Evolutionary conservation across 1,284 basidiomycete species (phyloP), one percentile per base, ranked within the genome.

Genomic region (Marasmius tenuissimus): DNA sequence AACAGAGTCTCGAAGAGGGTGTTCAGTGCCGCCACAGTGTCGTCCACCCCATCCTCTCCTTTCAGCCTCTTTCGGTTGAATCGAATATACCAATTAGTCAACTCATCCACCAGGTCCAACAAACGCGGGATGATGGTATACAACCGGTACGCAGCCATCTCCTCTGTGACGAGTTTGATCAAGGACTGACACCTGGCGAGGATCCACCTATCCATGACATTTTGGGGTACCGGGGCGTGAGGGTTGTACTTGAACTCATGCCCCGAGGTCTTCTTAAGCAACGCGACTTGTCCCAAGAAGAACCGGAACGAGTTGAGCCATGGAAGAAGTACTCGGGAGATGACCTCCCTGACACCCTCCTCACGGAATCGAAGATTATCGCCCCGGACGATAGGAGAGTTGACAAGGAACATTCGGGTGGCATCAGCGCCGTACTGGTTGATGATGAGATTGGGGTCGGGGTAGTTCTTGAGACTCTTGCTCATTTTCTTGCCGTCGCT

Each of bases 401-500:
- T 99, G 71, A 99, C 96, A 62, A 99, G 85, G 86, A 96, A 99
- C 85, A 99, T 94, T 71, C 93, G 93, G 20, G 96, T 93, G 2
- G 96, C 95, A 73, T 99, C 97, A 40, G 97, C 97, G 62, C 97
- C 97, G 76, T 95, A 98, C 70, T 88, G 88, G 73, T 96, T 84
- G 66, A 99, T 91, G 74, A 99, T 86, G 62, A 95, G 70, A 73
- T 89, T 94, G 8, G 97, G 97, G 75, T 99, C 97, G n/a, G 97
- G 97, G 76, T 96, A 99, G 78, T 99, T 99, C 74, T 91, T 91
- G 66, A 97, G 78, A 77, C 94, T 97, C 81, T 99, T 99, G 81
- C 93, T 96, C 97, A 99, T 99, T 82, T 99, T 99, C 84, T 97
- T 98, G 59, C 97, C 97, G 72, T 99, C 96, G 8, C 92, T 94